Base-by-base conservation (phyloP, 2,329 filamentous ascomycete species). In the Curvularia sp. region DNA sequence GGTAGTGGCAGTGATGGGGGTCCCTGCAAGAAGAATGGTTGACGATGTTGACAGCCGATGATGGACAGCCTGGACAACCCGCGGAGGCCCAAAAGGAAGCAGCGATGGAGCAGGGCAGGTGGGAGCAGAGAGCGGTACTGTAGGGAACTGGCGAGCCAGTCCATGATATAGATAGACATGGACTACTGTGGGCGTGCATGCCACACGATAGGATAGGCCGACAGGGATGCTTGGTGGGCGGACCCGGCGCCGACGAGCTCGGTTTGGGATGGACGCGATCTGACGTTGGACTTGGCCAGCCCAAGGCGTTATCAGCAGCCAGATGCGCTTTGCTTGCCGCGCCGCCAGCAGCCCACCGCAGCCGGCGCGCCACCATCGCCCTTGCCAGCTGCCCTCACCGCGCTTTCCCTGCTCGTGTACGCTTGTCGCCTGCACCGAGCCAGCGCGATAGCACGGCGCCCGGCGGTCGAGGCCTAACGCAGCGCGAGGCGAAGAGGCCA, bases 181-280 rank as follows among this genome's bases (percentile, higher is more conserved):
- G 44, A 50, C 42, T 31, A 28, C 30, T 22, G 55, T 30, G 28
- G 30, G 38, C 47, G 26, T 39, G n/a, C 38, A 52, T 50, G 51
- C 38, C 56, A 52, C 18, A 59, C 44, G 43, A 51, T 58, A 51
- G 56, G 61, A 54, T 58, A 57, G 33, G 38, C 42, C 49, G 61
- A 62, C 63, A 54, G 54, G 63, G 61, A 38, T 62, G 46, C 18
- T 18, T 47, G 53, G 55, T 48, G 60, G 54, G 58, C 58, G 60
- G 55, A 53, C 56, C 51, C 53, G 54, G 44, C 54, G 58, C 53
- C 33, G 33, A 31, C 52, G 41, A 44, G 44, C 46, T 28, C 28
- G 26, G 44, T 30, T 30, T 52, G 44, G 35, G 38, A 49, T 49
- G 54, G 28, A 31, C 8, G 28, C 28, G 13, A 38, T 54, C 46